phyloP scores from a whole-genome alignment of 352 stramenopile genomes.

The Thraustotheca clavata region DNA sequence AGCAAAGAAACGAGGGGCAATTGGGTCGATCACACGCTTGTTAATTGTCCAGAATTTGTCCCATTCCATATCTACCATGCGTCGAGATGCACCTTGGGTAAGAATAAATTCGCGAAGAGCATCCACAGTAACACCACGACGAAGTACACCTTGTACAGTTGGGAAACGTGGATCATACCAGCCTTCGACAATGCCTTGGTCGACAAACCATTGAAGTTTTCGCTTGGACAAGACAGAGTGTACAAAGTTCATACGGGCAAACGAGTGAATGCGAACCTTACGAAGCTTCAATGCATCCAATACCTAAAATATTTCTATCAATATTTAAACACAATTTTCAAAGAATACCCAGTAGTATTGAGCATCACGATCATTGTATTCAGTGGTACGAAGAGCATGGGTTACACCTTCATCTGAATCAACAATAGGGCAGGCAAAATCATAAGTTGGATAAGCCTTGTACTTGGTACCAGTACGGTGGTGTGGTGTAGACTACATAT shows the following conservation, averaged over 20 bases:
- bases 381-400: constrained; percentile 97
- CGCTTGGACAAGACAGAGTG: constrained; percentile 98
- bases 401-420: constrained; percentile 98
- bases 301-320: constrained; percentile 17
- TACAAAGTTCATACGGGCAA: constrained; percentile 99
- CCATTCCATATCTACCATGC: constrained; percentile 99
- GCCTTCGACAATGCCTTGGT: constrained; percentile 92
- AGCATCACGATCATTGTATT: constrained; percentile 99
- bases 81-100: constrained; percentile 92
- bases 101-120: constrained; percentile 97
- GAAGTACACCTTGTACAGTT: constrained; percentile 95
- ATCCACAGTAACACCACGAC: constrained; percentile 92
- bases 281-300: constrained; percentile 77
- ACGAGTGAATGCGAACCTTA: constrained; percentile 89
- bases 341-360: constrained; percentile 96
- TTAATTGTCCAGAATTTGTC: constrained; percentile 99
- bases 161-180: constrained; percentile 99
- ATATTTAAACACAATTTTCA: background rate
- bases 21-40: constrained; percentile 97
- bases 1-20: constrained; percentile 94
- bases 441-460: constrained; percentile 99
- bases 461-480: constrained; percentile 93
- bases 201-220: constrained; percentile 99
- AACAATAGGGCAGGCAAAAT: constrained; percentile 98
- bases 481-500: constrained; percentile 49